A percentile compares a stretch with the other conserved stretches of the same genome.
Evolutionary conservation across 345 rosid genomes (phyloP).

Genomic region (Sisymbrium irio): DNA sequence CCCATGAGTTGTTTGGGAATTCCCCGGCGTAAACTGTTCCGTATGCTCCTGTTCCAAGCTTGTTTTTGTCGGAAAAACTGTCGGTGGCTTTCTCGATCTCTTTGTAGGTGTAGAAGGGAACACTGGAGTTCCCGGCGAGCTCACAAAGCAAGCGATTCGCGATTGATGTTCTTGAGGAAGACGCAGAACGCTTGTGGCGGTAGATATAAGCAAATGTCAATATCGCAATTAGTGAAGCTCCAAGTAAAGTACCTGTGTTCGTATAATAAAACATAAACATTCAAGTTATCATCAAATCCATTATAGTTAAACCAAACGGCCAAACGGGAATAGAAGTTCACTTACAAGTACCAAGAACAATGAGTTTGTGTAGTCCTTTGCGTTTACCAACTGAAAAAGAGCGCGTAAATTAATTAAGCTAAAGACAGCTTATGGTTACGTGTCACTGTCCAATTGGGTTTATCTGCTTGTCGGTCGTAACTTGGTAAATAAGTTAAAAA

Average conservation of each 20-base stretch:
- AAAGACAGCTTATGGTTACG: background rate
- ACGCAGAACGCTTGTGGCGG: slow-evolving; percentile 36
- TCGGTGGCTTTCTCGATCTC: slow-evolving; percentile 78
- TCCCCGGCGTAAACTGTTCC: slow-evolving; percentile 89
- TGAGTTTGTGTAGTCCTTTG: background rate
- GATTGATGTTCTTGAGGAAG: slow-evolving; percentile 35
- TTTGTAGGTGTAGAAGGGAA: slow-evolving; percentile 67
- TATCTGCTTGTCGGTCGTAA: background rate
- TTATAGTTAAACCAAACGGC: background rate
- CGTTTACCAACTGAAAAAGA: background rate
- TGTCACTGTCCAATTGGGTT: background rate
- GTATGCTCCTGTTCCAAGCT: slow-evolving; percentile 83
- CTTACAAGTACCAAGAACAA: slow-evolving; percentile 22
- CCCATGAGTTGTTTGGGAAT: slow-evolving; percentile 52
- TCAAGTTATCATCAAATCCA: background rate
- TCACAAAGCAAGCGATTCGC: slow-evolving; percentile 62
- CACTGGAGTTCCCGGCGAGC: slow-evolving; percentile 34
- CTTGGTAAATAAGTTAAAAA: background rate
- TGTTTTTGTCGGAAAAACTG: slow-evolving; percentile 62
- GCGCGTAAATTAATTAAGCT: background rate
- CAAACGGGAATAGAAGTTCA: background rate
- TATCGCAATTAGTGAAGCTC: slow-evolving; percentile 39
- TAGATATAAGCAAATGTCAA: slow-evolving; percentile 38
- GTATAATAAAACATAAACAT: background rate
- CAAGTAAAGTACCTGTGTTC: slow-evolving; percentile 43